Conservation (phyloP, 805 yeast species). For the Kodamaea nitidulidarum region DNA sequence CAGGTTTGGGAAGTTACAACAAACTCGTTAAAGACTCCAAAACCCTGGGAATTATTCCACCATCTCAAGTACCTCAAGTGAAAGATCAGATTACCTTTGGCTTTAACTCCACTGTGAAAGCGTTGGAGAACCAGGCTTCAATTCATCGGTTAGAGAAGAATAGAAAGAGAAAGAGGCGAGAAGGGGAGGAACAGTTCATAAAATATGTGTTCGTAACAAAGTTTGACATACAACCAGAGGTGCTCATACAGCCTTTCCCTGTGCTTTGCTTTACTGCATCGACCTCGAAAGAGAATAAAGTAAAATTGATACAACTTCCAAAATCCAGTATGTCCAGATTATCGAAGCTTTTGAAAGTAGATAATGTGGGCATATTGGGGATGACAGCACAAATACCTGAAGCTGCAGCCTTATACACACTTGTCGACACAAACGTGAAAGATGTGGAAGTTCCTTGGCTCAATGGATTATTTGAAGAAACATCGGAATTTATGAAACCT, state of each 20-base stretch:
- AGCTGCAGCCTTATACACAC: slow-evolving; percentile 26
- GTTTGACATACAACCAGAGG: slow-evolving; percentile 47
- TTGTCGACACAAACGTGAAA: slow-evolving; percentile 26
- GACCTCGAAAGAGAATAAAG: slow-evolving; percentile 22
- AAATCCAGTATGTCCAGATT: slow-evolving; percentile 33
- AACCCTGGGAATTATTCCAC: not conserved
- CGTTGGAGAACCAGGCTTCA: slow-evolving; percentile 42
- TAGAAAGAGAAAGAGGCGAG: slow-evolving; percentile 7
- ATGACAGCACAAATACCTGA: slow-evolving; percentile 24
- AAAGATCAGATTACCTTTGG: slow-evolving; percentile 36
- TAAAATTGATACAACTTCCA: slow-evolving; percentile 61
- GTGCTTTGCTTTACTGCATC: slow-evolving; percentile 47
- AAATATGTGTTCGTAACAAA: slow-evolving; percentile 57
- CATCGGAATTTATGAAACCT: slow-evolving; percentile 24
- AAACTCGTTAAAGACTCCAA: slow-evolving; percentile 10
- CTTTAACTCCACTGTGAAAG: slow-evolving; percentile 52
- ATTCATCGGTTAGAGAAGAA: slow-evolving; percentile 11
- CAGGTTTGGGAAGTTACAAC: slow-evolving; percentile 28
- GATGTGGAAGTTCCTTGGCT: slow-evolving; percentile 47
- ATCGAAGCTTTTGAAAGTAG: slow-evolving; percentile 25
- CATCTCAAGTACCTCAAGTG: slow-evolving; percentile 13
- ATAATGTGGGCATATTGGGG: slow-evolving; percentile 32
- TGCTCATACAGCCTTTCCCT: slow-evolving; percentile 58
- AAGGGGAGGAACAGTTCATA: slow-evolving; percentile 13
- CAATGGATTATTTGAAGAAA: slow-evolving; percentile 22